Evolutionary conservation across 2,329 filamentous ascomycete genomes (phyloP), one percentile per base, ranked within the genome.

Genomic region (Alternaria sp.): DNA sequence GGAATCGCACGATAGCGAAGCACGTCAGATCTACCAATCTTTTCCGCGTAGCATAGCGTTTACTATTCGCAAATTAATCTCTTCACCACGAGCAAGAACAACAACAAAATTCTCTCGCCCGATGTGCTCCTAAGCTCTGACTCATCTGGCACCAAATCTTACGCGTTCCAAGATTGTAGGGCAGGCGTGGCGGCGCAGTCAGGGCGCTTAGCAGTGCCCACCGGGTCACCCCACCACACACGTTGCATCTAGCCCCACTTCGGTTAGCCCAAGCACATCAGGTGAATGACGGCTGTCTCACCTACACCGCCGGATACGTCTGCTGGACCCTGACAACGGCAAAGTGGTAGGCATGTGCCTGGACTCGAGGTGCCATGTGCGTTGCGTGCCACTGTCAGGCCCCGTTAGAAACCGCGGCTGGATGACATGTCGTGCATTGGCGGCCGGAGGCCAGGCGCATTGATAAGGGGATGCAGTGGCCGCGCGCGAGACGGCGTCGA

Each of bases 201-300:
- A n/a, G 19, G 56, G 40, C 52, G 58, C 58, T 46, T 40, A 46
- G 44, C 55, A 45, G 44, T 32, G 46, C 26, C 32, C 32, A 36
- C 32, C 32, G 32, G 32, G 32, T 36, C 11, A 25, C 51, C 44
- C 58, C 43, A 60, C 58, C 28, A 56, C 19, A 15, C 46, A 59
- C 40, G 49, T 23, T 17, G n/a, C 36, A n/a, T 19, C 43, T 57
- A 36, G 40, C 47, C 43, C 56, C 49, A 25, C n/a, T 11, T 44
- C 4, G 40, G 49, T 45, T 59, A 62, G 56, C 26, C 12, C 25
- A 44, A 11, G 15, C 53, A 36, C 52, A 57, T 61, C 59, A 55
- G 49, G 60, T 62, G 60, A 62, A 62, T 49, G 55, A 43, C 54
- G 25, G 50, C 51, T 59, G 60, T 62, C 60, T 62, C 60, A 62